These are phyloP conservation scores for Ogataea pignaliae DNA, from an alignment of 805 yeast genomes.

Conservation along the genomic window DNA sequence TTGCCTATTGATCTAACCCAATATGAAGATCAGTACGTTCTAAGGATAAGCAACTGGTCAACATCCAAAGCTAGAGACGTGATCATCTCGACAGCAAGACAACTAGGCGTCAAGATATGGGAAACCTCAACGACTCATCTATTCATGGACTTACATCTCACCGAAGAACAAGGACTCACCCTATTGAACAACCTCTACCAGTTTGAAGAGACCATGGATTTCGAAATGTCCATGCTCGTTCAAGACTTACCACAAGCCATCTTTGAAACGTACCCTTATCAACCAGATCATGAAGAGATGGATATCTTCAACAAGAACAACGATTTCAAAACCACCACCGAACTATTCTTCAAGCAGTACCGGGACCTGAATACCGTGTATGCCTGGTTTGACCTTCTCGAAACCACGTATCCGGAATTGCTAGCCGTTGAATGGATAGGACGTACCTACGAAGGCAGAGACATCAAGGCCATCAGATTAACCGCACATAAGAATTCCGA, in stretches of 20 bases:
- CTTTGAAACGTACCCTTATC: constrained; percentile 47
- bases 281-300: not conserved
- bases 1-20: constrained; percentile 38
- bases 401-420: constrained; percentile 58
- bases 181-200: constrained; percentile 13
- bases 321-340: constrained; percentile 25
- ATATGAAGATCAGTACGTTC: constrained; percentile 40
- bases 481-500: constrained; percentile 39
- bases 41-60: constrained; percentile 35
- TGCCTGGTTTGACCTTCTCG: constrained; percentile 63
- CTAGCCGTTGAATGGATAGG: constrained; percentile 69
- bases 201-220: constrained; percentile 4
- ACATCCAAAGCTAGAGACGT: constrained; percentile 16
- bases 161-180: constrained; percentile 16
- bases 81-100: constrained; percentile 20
- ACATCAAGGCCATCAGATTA: constrained; percentile 62
- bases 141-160: constrained; percentile 44
- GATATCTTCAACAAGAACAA: not conserved
- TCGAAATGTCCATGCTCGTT: constrained; percentile 40
- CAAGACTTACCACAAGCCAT: constrained; percentile 55
- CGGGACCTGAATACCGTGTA: constrained; percentile 65
- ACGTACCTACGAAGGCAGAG: constrained; percentile 68
- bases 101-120: constrained; percentile 41
- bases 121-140: constrained; percentile 34
- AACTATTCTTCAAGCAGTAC: constrained; percentile 66